Percentiles rank a stretch among this genome's conserved stretches.
These are phyloP conservation scores for Tetrastigma voinierianum DNA, from an alignment of 164 flowering plant genomes.

Conservation along the genomic window DNA sequence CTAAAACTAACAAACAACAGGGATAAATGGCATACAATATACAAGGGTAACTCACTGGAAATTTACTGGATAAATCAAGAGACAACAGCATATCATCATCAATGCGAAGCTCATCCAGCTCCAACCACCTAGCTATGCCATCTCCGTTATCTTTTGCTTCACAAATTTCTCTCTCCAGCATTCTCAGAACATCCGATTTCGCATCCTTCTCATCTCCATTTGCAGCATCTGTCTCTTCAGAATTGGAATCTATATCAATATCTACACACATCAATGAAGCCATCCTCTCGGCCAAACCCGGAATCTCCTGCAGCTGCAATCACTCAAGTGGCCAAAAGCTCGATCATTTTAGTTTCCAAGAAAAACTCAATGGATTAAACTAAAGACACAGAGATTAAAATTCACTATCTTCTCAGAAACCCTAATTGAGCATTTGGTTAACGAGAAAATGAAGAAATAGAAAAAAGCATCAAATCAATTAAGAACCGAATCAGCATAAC, in stretches of 20 bases:
- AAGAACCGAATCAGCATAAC: background rate
- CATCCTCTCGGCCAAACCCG: constrained; percentile 93
- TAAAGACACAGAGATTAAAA: background rate
- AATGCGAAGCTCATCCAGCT: constrained; percentile 83
- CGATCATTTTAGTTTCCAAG: too few species aligned
- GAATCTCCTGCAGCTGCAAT: constrained; percentile 76
- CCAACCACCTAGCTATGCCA: constrained; percentile 69
- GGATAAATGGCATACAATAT: background rate
- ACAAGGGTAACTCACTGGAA: constrained; percentile 63
- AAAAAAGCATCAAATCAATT: background rate
- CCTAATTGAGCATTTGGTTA: background rate
- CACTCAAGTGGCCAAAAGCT: too few species aligned
- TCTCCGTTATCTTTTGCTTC: constrained; percentile 45
- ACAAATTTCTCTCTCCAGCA: constrained; percentile 52
- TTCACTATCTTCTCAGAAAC: background rate
- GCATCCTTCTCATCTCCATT: constrained; percentile 15
- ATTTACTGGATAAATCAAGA: constrained; percentile 70
- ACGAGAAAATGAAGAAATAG: background rate
- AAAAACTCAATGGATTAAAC: too few species aligned
- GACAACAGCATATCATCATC: constrained; percentile 72
- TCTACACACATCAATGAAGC: constrained; percentile 90
- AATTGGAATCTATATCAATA: constrained; percentile 36
- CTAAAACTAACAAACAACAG: too few species aligned
- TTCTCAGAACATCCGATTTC: constrained; percentile 31
- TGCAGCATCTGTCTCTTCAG: constrained; percentile 29